Base-by-base conservation (phyloP, 108 stramenopile genomes). In the Cyclotella sp. region DNA sequence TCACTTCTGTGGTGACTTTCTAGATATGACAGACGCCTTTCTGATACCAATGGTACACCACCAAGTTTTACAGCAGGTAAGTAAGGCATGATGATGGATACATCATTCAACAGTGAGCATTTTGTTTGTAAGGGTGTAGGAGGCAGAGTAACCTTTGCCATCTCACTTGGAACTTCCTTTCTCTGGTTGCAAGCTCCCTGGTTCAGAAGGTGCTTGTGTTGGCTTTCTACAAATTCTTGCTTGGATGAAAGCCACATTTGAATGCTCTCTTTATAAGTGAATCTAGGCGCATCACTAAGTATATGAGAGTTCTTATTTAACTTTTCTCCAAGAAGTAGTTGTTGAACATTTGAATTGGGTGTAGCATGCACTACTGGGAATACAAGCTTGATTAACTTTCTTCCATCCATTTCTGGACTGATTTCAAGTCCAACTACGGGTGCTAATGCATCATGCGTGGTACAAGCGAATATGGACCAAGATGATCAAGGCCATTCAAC, bases 391-490 rank as follows among this genome's bases (percentile, higher is more conserved):
- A 73, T 73, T 47, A 81, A 62, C 22, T 26, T 71, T 54, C 57
- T 75, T 12, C 80, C 80, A 55, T 70, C 49, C 27, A 69, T 47
- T 27, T 70, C 77, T 52, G 72, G 60, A n/a, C 14, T 27, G 60
- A 40, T 41, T 28, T 68, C 57, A 11, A 81, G 73, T 54, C 80
- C 80, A 30, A 81, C 81, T 27, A 76, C 77, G 16, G 89, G 89
- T 21, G 89, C 84, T 57, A 93, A 73, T 26, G 80, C 49, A 77
- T 93, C 88, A 69, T 87, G 92, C 92, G 30, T 62, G 30, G 13
- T 9, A 13, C 3, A 39, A 13, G 15, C 1, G 0, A 19, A 39
- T 16, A 16, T 40, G 34, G 9, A 12, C 3, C 10, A 15, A 41
- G 40, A 41, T 10, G 0, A 40, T 9, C n/a, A 9, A 9, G 9